Conservation (phyloP, 352 stramenopile genomes). For the Lagenidium giganteum region DNA sequence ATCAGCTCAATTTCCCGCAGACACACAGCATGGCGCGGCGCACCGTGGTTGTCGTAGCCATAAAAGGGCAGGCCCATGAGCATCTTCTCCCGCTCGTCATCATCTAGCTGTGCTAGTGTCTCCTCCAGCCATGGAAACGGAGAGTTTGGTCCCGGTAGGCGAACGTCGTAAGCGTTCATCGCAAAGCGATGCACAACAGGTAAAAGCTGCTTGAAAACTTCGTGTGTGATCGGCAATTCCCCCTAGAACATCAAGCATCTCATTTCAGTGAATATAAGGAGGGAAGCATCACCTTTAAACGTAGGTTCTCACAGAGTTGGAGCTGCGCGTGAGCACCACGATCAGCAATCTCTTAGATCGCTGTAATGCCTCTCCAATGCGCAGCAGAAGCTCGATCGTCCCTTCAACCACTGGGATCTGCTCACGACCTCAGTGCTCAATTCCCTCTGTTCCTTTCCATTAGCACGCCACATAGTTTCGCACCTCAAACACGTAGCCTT, state of each 20-base stretch:
- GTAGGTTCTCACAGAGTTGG: slow-evolving; percentile 12
- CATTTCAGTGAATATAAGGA: neutral
- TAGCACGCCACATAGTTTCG: too few relatives aligned
- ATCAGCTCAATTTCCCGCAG: neutral
- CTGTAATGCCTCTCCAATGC: slow-evolving; percentile 43
- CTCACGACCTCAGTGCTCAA: too few relatives aligned
- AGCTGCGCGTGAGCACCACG: slow-evolving; percentile 55
- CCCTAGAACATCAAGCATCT: slow-evolving; percentile 19
- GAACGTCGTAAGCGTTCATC: slow-evolving; percentile 81
- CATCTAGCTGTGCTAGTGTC: slow-evolving; percentile 44
- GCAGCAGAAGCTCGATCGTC: slow-evolving; percentile 58
- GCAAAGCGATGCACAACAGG: slow-evolving; percentile 72
- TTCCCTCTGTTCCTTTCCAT: too few relatives aligned
- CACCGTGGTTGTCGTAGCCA: slow-evolving; percentile 71
- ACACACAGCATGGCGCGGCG: neutral
- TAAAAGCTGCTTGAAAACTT: slow-evolving; percentile 48
- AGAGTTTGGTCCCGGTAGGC: slow-evolving; percentile 54
- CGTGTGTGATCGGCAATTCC: slow-evolving; percentile 41
- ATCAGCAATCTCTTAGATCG: slow-evolving; percentile 49
- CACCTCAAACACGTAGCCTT: slow-evolving; percentile 70
- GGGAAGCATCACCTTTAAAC: too few relatives aligned
- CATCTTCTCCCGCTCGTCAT: slow-evolving; percentile 44
- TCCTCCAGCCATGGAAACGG: slow-evolving; percentile 59
- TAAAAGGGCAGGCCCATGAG: slow-evolving; percentile 79
- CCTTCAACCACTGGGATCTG: slow-evolving; percentile 50